Base-by-base conservation (phyloP, 2,329 filamentous ascomycete genomes). In the Metarhizium rileyi region DNA sequence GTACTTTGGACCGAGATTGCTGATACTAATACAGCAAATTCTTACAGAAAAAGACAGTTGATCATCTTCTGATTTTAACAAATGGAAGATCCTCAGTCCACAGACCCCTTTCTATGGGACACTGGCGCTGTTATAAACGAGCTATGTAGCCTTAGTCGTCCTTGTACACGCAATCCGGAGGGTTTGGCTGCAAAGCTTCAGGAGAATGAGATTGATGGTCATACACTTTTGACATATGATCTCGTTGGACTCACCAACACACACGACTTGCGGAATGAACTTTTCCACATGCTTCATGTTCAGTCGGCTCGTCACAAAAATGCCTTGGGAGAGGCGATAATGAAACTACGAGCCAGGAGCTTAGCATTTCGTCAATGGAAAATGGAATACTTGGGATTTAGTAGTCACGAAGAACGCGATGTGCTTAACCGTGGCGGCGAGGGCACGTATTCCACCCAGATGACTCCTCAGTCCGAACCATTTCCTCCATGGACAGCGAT, bases 91-190 rank as follows among this genome's bases (percentile, higher is more conserved):
- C 18, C 48, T 18, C 27, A 36, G 44, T 63, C 64, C 16, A 61
- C 67, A 50, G 87, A 95, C 66, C 88, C 89, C n/a, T 85, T 83
- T 64, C 60, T 75, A 48, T 95, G 89, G 89, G 76, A 77, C 33
- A 72, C 83, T 28, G 80, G 85, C 35, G 74, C 81, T 33, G 79
- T 94, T 10, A 76, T 86, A 9, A 63, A 72, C 16, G 81, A 84
- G 59, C 71, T 94, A 3, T 88, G 83, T 61, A 71, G 75, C 22
- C 59, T 70, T 2, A 61, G 70, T 3, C 70, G 70, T 44, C 73
- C 77, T 9, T 79, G 76, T 75, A 65, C 66, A 44, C 65, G 61
- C 4, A 71, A 86, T 46, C 66, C 74, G 0, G 58, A 59, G 0
- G 46, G 61, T 0, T 71, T 94, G 3, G 77, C 81, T 50, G 60